Conservation (phyloP, 768 basidiomycete species). For the Xanthoconium purpureum region DNA sequence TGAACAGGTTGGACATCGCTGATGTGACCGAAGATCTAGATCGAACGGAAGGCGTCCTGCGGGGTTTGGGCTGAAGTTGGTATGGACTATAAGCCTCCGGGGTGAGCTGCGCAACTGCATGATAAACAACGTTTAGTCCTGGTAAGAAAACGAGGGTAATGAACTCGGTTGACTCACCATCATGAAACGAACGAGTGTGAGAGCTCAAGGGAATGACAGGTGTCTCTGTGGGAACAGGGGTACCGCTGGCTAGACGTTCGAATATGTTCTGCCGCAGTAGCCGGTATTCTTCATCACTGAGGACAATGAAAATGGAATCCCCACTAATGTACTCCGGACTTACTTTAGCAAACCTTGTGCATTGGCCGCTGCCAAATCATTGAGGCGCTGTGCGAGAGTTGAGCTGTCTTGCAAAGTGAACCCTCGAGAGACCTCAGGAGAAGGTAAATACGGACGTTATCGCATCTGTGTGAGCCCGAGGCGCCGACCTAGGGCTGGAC, state of each 20-base stretch:
- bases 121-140: slow-evolving; percentile 7
- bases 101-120: slow-evolving; percentile 18
- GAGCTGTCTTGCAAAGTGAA: slow-evolving; percentile 41
- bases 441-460: slow-evolving; percentile 49
- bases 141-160: neutral
- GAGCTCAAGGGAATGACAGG: slow-evolving; percentile 57
- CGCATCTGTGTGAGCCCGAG: slow-evolving; percentile 40
- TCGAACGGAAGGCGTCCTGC: slow-evolving; percentile 50
- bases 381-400: slow-evolving; percentile 75
- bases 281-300: slow-evolving; percentile 83
- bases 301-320: slow-evolving; percentile 3
- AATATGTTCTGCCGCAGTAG: slow-evolving; percentile 81
- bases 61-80: slow-evolving; percentile 32
- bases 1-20: slow-evolving; percentile 49
- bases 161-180: slow-evolving; percentile 5
- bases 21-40: slow-evolving; percentile 54
- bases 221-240: slow-evolving; percentile 57
- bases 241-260: slow-evolving; percentile 65
- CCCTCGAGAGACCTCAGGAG: slow-evolving; percentile 6
- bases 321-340: slow-evolving; percentile 23
- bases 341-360: slow-evolving; percentile 76
- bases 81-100: slow-evolving; percentile 22
- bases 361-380: slow-evolving; percentile 78
- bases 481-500: slow-evolving; percentile 20
- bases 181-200: slow-evolving; percentile 26